A percentile compares a stretch with the other conserved stretches of the same genome.
Conservation (phyloP, 2,329 filamentous ascomycete species). For the Nemania sp. region DNA sequence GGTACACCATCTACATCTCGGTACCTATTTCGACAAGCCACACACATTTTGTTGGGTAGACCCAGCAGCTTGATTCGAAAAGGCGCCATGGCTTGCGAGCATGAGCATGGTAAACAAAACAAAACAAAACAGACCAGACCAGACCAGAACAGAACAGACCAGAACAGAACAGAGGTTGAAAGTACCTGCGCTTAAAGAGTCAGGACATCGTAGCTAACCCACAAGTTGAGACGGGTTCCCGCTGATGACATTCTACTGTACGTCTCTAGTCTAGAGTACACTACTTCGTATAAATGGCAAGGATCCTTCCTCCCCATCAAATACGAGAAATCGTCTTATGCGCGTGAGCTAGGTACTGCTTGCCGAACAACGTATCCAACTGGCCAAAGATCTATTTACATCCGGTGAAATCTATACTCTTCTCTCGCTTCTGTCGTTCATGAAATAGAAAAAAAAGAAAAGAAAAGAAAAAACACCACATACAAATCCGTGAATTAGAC, state of each 20-base stretch:
- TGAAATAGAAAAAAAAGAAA: too few species aligned
- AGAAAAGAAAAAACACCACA: too few species aligned
- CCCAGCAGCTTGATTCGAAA: too few species aligned
- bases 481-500: too few species aligned
- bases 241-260: neutral
- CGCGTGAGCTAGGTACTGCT: neutral
- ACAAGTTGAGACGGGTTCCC: neutral
- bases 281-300: conserved; percentile 6
- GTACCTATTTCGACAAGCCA: too few species aligned
- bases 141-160: too few species aligned
- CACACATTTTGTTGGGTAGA: too few species aligned
- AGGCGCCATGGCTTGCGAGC: too few species aligned
- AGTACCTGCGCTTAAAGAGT: neutral
- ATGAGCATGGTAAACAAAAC: too few species aligned
- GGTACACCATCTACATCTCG: neutral
- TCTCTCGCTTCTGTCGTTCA: too few species aligned
- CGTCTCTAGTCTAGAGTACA: neutral
- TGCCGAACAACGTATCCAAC: neutral
- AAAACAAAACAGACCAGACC: too few species aligned
- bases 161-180: too few species aligned
- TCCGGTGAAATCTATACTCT: neutral
- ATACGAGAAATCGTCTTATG: conserved; percentile 21
- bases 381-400: neutral
- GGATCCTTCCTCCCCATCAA: conserved; percentile 13
- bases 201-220: neutral